Percentiles rank a stretch among this genome's conserved stretches.
Conservation (phyloP, 2,329 filamentous ascomycete genomes). For the Neonectria magnoliae region DNA sequence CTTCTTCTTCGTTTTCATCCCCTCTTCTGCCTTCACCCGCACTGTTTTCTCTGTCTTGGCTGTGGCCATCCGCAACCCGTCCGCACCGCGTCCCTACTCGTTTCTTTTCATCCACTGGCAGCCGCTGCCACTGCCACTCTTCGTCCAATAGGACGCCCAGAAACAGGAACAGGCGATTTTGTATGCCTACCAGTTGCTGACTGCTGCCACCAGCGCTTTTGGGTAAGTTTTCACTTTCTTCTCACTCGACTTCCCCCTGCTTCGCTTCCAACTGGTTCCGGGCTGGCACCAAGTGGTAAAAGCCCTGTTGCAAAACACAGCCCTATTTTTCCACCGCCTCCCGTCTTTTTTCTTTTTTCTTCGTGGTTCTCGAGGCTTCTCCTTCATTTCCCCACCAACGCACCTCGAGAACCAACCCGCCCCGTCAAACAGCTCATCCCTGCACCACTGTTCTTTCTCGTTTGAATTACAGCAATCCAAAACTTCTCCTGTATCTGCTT, state of each 20-base stretch:
- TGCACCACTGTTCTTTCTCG: neutral
- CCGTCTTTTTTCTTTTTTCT: neutral
- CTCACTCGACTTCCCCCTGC: slow-evolving; percentile 7
- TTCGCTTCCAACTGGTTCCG: neutral
- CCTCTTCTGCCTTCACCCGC: neutral
- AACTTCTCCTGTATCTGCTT: neutral
- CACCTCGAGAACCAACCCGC: neutral
- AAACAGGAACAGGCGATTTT: slow-evolving; percentile 37
- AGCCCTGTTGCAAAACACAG: neutral
- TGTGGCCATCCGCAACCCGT: slow-evolving; percentile 5
- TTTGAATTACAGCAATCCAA: neutral
- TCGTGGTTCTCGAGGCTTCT: neutral
- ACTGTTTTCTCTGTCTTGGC: slow-evolving; percentile 8
- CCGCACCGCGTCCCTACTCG: slow-evolving; percentile 8
- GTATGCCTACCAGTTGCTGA: slow-evolving; percentile 53
- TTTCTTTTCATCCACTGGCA: slow-evolving; percentile 21
- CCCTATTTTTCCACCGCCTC: neutral
- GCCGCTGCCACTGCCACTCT: slow-evolving; percentile 13
- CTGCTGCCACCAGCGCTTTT: slow-evolving; percentile 44
- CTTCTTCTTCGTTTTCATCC: slow-evolving; percentile 18
- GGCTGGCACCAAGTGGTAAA: neutral
- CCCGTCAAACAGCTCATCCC: neutral
- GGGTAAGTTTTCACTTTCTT: slow-evolving; percentile 42
- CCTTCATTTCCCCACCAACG: neutral
- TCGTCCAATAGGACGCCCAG: slow-evolving; percentile 35